Conservation (phyloP, 352 stramenopile genomes). For the Globisporangium paroecandrum region DNA sequence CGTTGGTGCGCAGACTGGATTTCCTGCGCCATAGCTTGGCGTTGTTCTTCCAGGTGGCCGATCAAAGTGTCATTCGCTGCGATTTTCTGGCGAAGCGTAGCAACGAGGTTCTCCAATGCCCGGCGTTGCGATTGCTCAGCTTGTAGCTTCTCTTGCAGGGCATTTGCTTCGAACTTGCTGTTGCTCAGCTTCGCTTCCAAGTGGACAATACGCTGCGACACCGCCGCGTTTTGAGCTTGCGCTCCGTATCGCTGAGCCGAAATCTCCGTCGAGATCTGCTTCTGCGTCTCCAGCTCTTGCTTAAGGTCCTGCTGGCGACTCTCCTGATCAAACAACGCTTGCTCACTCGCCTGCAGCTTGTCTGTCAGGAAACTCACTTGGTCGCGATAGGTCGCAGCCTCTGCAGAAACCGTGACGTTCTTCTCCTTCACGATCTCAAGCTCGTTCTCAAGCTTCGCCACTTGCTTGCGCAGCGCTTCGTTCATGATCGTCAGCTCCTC, state of each 20-base stretch:
- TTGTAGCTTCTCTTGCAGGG: constrained; percentile 58
- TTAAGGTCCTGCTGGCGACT: constrained; percentile 24
- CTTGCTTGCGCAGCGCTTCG: constrained; percentile 63
- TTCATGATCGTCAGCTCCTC: constrained; percentile 66
- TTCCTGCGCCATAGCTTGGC: constrained; percentile 69
- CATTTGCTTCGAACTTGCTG: constrained; percentile 59
- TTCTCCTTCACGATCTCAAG: constrained; percentile 46
- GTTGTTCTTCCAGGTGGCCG: constrained; percentile 64
- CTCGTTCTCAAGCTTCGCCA: constrained; percentile 55
- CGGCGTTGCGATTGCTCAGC: constrained; percentile 48
- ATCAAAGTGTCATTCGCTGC: constrained; percentile 61
- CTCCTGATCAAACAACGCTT: constrained; percentile 30
- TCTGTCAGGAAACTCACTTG: constrained; percentile 80
- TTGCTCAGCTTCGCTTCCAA: constrained; percentile 75
- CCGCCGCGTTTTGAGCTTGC: constrained; percentile 67
- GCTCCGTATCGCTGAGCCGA: constrained; percentile 73
- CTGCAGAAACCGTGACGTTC: constrained; percentile 47
- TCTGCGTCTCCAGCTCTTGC: constrained; percentile 57
- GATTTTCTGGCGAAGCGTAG: constrained; percentile 59
- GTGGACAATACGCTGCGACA: constrained; percentile 74
- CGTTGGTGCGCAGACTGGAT: constrained; percentile 60
- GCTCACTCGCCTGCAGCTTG: constrained; percentile 55
- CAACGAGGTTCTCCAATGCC: constrained; percentile 63
- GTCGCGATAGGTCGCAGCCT: constrained; percentile 64
- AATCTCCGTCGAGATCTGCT: constrained; percentile 71